Evolutionary conservation across 345 rosid genomes (phyloP).

Genomic region (Arabis hirsuta): DNA sequence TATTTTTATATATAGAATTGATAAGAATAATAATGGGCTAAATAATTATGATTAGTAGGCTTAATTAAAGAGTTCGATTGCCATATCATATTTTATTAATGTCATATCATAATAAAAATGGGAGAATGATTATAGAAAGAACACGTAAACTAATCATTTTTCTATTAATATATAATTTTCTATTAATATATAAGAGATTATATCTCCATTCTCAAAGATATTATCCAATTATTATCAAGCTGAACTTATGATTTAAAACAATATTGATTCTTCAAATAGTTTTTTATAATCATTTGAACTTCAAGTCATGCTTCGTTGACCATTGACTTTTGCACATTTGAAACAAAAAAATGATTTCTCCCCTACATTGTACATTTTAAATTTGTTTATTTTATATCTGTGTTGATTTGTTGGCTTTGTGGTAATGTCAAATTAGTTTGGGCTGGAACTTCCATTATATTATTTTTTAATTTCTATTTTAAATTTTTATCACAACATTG

Average conservation of each 20-base stretch:
- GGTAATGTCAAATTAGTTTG: slow-evolving; percentile 1
- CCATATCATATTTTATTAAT: no score
- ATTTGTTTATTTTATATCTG: background rate
- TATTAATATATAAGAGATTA: no score
- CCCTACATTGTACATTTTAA: background rate
- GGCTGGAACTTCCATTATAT: background rate
- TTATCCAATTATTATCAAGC: slow-evolving; percentile 38
- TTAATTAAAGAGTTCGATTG: no score
- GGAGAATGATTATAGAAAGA: no score
- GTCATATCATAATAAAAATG: no score
- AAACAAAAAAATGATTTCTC: background rate
- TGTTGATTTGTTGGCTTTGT: slow-evolving; percentile 13
- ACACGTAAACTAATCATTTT: no score
- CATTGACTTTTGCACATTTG: slow-evolving; percentile 34
- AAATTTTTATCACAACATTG: background rate
- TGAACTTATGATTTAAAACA: slow-evolving; percentile 21
- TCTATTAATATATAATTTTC: no score
- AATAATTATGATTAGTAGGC: no score
- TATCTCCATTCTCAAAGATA: slow-evolving; percentile 29
- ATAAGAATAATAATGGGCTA: no score
- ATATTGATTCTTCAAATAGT: slow-evolving; percentile 29
- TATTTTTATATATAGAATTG: no score
- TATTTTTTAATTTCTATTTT: background rate
- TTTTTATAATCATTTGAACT: slow-evolving; percentile 40
- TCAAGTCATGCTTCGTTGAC: slow-evolving; percentile 42